These are phyloP conservation scores for grape (Vitis vinifera) DNA, from an alignment of 164 flowering plant genomes.

Conservation along the genomic window ASM3070453v1 NC_081816.1:9826501-9827000, in stretches of 20 bases:
- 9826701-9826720: slow-evolving; percentile 59
- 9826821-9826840: slow-evolving; percentile 60
- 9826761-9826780: slow-evolving; percentile 65
- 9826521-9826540: slow-evolving; percentile 59
- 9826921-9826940: slow-evolving; percentile 63
- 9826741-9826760: slow-evolving; percentile 54
- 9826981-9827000: slow-evolving; percentile 68
- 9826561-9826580: slow-evolving; percentile 73
- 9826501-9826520: slow-evolving; percentile 71
- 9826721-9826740: slow-evolving; percentile 37
- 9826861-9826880: slow-evolving; percentile 47
- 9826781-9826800: slow-evolving; percentile 84
- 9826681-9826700: slow-evolving; percentile 78
- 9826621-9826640: slow-evolving; percentile 68
- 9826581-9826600: slow-evolving; percentile 64
- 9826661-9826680: slow-evolving; percentile 74
- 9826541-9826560: slow-evolving; percentile 53
- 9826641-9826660: slow-evolving; percentile 60
- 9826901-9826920: slow-evolving; percentile 89
- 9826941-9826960: slow-evolving; percentile 64
- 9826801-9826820: slow-evolving; percentile 79
- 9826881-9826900: slow-evolving; percentile 68
- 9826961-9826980: slow-evolving; percentile 63
- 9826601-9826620: slow-evolving; percentile 56
- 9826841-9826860: slow-evolving; percentile 52